Evolutionary conservation across 257 asterid species (phyloP), one percentile per base, ranked within the genome.

Genomic region (Echium plantagineum): DNA sequence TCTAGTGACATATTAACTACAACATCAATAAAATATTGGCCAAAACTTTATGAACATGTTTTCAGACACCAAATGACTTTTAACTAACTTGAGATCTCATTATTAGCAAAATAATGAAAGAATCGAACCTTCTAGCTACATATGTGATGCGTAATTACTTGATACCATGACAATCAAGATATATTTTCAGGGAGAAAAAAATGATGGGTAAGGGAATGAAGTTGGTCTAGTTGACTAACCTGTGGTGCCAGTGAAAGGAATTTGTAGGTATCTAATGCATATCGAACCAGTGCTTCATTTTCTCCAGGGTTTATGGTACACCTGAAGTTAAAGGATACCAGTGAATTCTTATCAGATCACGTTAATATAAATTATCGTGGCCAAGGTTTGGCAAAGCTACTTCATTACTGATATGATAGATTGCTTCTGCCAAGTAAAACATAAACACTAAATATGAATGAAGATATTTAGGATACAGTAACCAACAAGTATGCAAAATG

Each of bases 251-350:
- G 79, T 10, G 94, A 82, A 66, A 91, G 94, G 69, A 79, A 91
- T 76, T 80, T 75, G 76, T 91, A 80, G 30, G 72, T 88, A 65
- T 88, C 90, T 81, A 91, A 66, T 59, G 98, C 98, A 64, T 91
- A 91, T 75, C 98, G 83, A 71, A 91, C 98, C 66, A 91, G 59
- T 19, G 95, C 90, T 77, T 91, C 98, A 77, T 91, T 91, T 74
- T 91, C 98, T 46, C 98, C 95, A 15, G 98, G 97, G 75, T 86
- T 91, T 81, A 91, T 91, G 8, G 97, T 91, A 76, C 98, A 91
- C 57, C 98, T 91, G 85, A 81, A 73, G 59, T 67, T 65, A 28
- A 61, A 57, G 60, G 62, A 60, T 32, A 21, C 31, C 0, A 20
- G 28, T 12, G 8, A 20, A 55, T 28, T 18, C 30, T 15, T 59